Evolutionary conservation across 2,329 filamentous ascomycete genomes (phyloP).

Genomic region (Neophaeococcomyces mojaviensis): DNA sequence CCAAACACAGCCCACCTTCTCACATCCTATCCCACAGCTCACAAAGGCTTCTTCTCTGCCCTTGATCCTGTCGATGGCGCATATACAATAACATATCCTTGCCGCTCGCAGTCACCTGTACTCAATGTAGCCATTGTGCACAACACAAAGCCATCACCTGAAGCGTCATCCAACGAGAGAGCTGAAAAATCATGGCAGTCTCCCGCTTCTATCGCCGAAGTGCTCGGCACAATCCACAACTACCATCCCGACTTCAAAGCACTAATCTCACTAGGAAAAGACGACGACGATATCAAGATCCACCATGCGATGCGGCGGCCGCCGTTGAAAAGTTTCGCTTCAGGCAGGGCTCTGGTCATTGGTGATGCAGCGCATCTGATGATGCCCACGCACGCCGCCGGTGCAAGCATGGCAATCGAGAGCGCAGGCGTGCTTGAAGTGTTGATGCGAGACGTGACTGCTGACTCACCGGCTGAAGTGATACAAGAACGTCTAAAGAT

Average conservation of each 20-base stretch:
- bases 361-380: slow-evolving; percentile 35
- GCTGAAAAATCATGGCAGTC: slow-evolving; percentile 13
- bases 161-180: slow-evolving; percentile 4
- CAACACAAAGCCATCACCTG: slow-evolving; percentile 9
- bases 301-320: slow-evolving; percentile 5
- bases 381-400: slow-evolving; percentile 32
- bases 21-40: slow-evolving; percentile 3
- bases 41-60: slow-evolving; percentile 15
- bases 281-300: slow-evolving; percentile 7
- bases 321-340: slow-evolving; percentile 25
- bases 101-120: slow-evolving; percentile 10
- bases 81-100: slow-evolving; percentile 13
- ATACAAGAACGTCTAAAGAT: slow-evolving; percentile 1
- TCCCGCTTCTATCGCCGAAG: slow-evolving; percentile 11
- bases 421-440: slow-evolving; percentile 21
- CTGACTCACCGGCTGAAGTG: neutral
- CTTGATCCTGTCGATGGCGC: neutral
- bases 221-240: slow-evolving; percentile 10
- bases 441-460: neutral
- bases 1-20: slow-evolving; percentile 13
- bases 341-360: slow-evolving; percentile 26
- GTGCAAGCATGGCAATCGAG: slow-evolving; percentile 33
- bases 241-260: slow-evolving; percentile 16
- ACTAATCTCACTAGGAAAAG: neutral
- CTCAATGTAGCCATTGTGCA: slow-evolving; percentile 14